These are phyloP conservation scores for Aureobasidium mangrovei DNA, from an alignment of 2,329 filamentous ascomycete genomes.

Conservation along the genomic window DNA sequence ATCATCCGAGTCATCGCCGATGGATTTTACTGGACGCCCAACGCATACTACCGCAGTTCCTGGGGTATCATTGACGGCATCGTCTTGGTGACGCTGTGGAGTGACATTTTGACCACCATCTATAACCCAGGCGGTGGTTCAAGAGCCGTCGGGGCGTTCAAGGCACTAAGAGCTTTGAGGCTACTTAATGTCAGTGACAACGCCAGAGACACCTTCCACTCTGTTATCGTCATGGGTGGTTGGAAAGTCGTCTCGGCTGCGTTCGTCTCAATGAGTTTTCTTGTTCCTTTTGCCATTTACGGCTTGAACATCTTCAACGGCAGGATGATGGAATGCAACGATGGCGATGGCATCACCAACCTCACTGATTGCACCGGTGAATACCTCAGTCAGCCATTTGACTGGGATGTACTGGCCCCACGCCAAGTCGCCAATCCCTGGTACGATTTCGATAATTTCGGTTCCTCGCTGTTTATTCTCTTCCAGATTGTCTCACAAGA, in stretches of 20 bases:
- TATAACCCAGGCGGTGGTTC: conserved; percentile 76
- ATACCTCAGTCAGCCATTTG: conserved; percentile 65
- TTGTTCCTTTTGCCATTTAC: conserved; percentile 96
- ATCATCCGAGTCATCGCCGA: conserved; percentile 90
- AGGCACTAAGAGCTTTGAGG: conserved; percentile 82
- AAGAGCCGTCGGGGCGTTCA: conserved; percentile 89
- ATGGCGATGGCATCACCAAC: conserved; percentile 49
- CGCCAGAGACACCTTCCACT: conserved; percentile 91
- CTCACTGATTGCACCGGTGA: conserved; percentile 77
- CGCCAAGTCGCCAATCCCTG: conserved; percentile 72
- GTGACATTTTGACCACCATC: conserved; percentile 80
- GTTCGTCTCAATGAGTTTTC: conserved; percentile 84
- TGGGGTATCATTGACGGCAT: conserved; percentile 95
- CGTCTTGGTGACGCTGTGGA: conserved; percentile 87
- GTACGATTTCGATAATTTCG: conserved; percentile 92
- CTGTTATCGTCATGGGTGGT: conserved; percentile 84
- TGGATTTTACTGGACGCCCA: conserved; percentile 91
- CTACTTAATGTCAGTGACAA: conserved; percentile 94
- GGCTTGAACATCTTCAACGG: conserved; percentile 89
- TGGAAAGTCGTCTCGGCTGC: conserved; percentile 91
- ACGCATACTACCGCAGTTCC: conserved; percentile 90
- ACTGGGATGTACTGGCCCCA: conserved; percentile 78
- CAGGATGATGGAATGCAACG: conserved; percentile 71
- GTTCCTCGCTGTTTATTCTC: conserved; percentile 85
- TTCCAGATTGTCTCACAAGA: conserved; percentile 99